These are phyloP conservation scores for Beauveria australis DNA, from an alignment of 2,329 filamentous ascomycete species.

Conservation along the genomic window DNA sequence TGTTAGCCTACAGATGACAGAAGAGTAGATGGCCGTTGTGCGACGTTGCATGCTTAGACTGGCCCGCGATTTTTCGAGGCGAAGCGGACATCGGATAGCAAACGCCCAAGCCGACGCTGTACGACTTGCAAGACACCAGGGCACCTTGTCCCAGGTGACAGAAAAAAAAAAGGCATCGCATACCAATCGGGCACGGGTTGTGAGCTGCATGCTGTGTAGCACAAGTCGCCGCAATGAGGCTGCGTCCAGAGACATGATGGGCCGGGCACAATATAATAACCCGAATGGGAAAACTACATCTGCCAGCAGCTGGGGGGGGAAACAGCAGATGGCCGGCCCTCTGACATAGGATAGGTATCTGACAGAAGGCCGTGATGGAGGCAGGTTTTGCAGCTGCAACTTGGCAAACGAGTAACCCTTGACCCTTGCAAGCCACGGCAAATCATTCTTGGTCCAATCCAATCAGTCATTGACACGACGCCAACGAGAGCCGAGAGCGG, in stretches of 20 bases:
- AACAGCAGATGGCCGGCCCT: background rate
- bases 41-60: background rate
- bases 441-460: background rate
- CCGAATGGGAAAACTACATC: background rate
- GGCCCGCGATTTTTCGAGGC: background rate
- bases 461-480: background rate
- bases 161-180: background rate
- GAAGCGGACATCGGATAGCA: background rate
- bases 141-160: background rate
- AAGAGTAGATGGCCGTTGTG: background rate
- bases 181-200: background rate
- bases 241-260: background rate
- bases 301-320: background rate
- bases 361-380: background rate
- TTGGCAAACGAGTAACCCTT: background rate
- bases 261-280: background rate
- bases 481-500: no score
- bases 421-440: constrained; percentile 4
- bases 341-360: no score
- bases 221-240: background rate
- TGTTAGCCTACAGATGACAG: background rate
- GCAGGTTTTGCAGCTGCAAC: background rate
- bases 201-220: background rate
- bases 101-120: background rate
- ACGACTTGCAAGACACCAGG: background rate